Percentiles rank a stretch among this genome's conserved stretches.
These are phyloP conservation scores for Athelia sp. DNA, from an alignment of 1,284 basidiomycete species.

Conservation along the genomic window DNA sequence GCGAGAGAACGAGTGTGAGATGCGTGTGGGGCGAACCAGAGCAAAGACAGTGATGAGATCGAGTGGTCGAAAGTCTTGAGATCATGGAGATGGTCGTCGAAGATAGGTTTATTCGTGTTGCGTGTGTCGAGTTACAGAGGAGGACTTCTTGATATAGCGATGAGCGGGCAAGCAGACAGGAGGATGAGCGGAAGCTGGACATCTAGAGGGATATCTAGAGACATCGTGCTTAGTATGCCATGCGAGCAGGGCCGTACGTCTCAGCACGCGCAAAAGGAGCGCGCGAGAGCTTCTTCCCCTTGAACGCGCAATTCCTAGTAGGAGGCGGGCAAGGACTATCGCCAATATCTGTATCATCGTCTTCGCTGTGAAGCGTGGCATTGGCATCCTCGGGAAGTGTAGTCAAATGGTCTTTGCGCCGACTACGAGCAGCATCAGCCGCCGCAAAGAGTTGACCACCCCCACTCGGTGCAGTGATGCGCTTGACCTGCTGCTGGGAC, in stretches of 20 bases:
- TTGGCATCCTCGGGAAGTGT: conserved; percentile 66
- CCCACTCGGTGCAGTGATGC: conserved; percentile 54
- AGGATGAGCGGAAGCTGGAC: no score
- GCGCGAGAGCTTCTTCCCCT: conserved; percentile 48
- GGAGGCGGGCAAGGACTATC: conserved; percentile 80
- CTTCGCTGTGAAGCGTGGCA: conserved; percentile 52
- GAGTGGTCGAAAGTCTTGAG: not conserved
- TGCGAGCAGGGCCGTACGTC: conserved; percentile 56
- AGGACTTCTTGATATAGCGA: not conserved
- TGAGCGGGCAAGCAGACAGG: no score
- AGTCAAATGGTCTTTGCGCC: conserved; percentile 41
- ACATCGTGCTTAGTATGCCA: conserved; percentile 32
- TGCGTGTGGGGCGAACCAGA: not conserved
- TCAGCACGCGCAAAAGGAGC: conserved; percentile 51
- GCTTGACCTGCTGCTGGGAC: conserved; percentile 43
- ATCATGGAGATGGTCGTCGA: conserved; percentile 8
- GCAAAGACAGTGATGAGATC: not conserved
- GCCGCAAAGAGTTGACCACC: conserved; percentile 59
- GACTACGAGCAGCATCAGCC: conserved; percentile 50
- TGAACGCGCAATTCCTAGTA: conserved; percentile 45
- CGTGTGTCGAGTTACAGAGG: not conserved
- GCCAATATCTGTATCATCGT: conserved; percentile 70
- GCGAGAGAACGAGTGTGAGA: not conserved
- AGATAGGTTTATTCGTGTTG: no score
- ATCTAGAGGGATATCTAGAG: no score